Evolutionary conservation across 345 rosid genomes (phyloP), one percentile per base, ranked within the genome.

Genomic region (Viola odorata): DNA sequence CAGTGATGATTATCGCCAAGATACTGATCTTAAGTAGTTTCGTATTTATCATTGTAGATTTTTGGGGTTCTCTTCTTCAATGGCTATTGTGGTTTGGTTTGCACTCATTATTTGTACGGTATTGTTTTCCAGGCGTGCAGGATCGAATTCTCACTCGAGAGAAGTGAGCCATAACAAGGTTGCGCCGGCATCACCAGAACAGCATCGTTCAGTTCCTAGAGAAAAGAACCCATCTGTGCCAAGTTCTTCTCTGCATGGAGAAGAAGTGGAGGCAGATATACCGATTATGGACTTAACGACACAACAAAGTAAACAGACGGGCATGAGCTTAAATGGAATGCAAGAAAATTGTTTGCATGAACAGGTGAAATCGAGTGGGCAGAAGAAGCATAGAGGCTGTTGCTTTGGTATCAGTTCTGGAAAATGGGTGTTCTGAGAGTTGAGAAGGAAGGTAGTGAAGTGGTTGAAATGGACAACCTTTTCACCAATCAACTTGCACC

Each of bases 161-260:
- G 98, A 91, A 70, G 80, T 55, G 53, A 89, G 69, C 80, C 82
- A 80, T 62, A 74, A 74, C 69, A 82, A 57, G 70, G 74, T 82
- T 72, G 83, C 79, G 45, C 89, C 78, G 2, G 88, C 77, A 49
- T 77, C 82, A 16, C 88, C 85, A 0, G 80, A 70, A 64, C 69
- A 65, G 64, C 68, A 55, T 41, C 47, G 64, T 50, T 45, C 65
- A n/a, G 14, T 12, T 37, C 68, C 66, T 3, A 7, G 8, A 1
- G 69, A 62, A 72, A 57, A 40, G 39, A 42, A 73, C 57, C 81
- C 61, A 44, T 71, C 50, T 40, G 48, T 66, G 6, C 47, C 57
- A 41, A 50, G 10, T 51, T 41, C 74, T 63, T 56, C 64, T 13
- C 48, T 4, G 41, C 60, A 66, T 14, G 15, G 7, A 17, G 8